These are phyloP conservation scores for Cornus kousa DNA, from an alignment of 148 eudicot species.

Conservation along the genomic window DNA sequence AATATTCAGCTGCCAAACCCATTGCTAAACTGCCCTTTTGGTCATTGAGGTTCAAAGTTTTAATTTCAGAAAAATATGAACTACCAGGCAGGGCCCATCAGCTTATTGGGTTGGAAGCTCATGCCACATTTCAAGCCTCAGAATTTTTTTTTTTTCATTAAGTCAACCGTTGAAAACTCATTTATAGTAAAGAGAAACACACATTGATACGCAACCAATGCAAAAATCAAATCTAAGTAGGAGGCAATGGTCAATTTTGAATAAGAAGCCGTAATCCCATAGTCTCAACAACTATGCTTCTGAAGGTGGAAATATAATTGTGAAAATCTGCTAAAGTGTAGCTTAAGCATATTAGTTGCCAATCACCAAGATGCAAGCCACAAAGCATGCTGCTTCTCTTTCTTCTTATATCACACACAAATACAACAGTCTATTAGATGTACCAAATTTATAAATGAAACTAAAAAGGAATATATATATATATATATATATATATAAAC, in stretches of 20 bases:
- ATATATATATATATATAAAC: not conserved
- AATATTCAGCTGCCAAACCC: too few relatives aligned
- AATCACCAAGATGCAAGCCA: not conserved
- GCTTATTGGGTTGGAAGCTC: too few relatives aligned
- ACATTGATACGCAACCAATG: not conserved
- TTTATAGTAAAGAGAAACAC: not conserved
- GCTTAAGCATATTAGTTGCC: not conserved
- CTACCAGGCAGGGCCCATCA: too few relatives aligned
- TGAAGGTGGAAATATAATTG: too few relatives aligned
- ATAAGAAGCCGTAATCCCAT: too few relatives aligned
- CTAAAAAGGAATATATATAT: not conserved
- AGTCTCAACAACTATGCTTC: too few relatives aligned
- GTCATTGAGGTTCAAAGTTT: too few relatives aligned
- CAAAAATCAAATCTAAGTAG: slow-evolving; percentile 6
- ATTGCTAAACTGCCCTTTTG: too few relatives aligned
- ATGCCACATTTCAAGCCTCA: too few relatives aligned
- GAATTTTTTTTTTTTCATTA: too few relatives aligned
- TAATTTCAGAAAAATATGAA: too few relatives aligned
- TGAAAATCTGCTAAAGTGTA: not conserved
- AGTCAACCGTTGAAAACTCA: too few relatives aligned
- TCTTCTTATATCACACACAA: not conserved
- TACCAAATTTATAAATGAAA: not conserved
- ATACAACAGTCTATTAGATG: not conserved
- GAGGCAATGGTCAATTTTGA: not conserved
- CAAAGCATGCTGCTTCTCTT: not conserved